Evolutionary conservation across 2,329 filamentous ascomycete genomes (phyloP).

Genomic region (Trichoderma sp.): DNA sequence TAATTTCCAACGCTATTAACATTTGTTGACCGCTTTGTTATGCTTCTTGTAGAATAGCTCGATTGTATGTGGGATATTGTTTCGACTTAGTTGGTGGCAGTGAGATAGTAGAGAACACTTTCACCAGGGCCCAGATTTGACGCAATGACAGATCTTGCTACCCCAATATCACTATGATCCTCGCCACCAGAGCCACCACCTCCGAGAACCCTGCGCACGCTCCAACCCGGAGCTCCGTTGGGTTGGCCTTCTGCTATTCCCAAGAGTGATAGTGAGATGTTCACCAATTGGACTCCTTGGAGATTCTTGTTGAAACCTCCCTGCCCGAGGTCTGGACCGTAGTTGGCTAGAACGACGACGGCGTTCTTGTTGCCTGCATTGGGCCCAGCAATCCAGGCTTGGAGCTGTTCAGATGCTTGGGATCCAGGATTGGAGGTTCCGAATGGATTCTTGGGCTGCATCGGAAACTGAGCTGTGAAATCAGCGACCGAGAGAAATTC

Average conservation of each 20-base stretch:
- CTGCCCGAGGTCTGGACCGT: constrained; percentile 1
- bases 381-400: constrained; percentile 9
- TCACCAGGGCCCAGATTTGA: background rate
- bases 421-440: background rate
- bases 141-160: background rate
- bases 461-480: background rate
- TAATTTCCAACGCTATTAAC: background rate
- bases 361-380: background rate
- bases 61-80: background rate
- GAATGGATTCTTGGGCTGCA: constrained; percentile 11
- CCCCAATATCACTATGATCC: constrained; percentile 5
- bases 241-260: background rate
- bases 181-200: background rate
- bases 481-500: constrained; percentile 1
- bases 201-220: constrained; percentile 7
- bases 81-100: background rate
- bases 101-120: background rate
- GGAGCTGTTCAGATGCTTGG: constrained; percentile 2
- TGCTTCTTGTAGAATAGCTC: background rate
- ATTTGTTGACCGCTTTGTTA: background rate
- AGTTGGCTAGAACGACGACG: constrained; percentile 8
- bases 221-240: constrained; percentile 8
- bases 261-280: constrained; percentile 1
- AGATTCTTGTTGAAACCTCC: background rate
- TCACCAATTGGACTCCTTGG: constrained; percentile 3